Conservation (phyloP, 2,329 filamentous ascomycete species). For the Dryadomyces quercivorus region DNA sequence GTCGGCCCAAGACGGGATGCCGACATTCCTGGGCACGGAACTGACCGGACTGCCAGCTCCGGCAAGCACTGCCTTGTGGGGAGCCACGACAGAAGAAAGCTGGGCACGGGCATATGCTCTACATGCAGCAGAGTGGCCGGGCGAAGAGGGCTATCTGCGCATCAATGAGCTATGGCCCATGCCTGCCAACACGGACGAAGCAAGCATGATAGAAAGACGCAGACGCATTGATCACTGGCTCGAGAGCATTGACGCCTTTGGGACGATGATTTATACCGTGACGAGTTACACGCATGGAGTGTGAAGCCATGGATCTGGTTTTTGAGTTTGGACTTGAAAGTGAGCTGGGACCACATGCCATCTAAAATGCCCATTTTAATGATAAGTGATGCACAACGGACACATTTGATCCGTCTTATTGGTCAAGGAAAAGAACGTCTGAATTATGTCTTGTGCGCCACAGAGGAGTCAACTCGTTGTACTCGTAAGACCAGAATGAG, state of each 20-base stretch:
- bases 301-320: conserved; percentile 8
- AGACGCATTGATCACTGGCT: conserved; percentile 34
- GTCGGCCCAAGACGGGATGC: conserved; percentile 26
- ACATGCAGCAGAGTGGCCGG: conserved; percentile 27
- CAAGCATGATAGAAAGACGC: conserved; percentile 14
- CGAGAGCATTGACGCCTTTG: conserved; percentile 37
- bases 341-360: too few relatives aligned
- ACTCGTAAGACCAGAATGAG: too few relatives aligned
- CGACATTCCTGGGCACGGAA: conserved; percentile 36
- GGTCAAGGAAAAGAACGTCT: too few relatives aligned
- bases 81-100: conserved; percentile 18
- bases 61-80: conserved; percentile 29
- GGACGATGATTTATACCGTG: conserved; percentile 38
- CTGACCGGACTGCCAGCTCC: conserved; percentile 31
- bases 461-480: too few relatives aligned
- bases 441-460: too few relatives aligned
- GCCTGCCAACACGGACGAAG: conserved; percentile 18
- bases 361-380: too few relatives aligned
- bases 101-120: conserved; percentile 33
- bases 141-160: conserved; percentile 21
- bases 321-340: too few relatives aligned
- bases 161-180: conserved; percentile 40
- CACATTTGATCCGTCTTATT: background rate
- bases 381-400: too few relatives aligned
- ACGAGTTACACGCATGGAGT: conserved; percentile 31